phyloP scores from a whole-genome alignment of 768 basidiomycete genomes.

The Trametes gibbosa region DNA sequence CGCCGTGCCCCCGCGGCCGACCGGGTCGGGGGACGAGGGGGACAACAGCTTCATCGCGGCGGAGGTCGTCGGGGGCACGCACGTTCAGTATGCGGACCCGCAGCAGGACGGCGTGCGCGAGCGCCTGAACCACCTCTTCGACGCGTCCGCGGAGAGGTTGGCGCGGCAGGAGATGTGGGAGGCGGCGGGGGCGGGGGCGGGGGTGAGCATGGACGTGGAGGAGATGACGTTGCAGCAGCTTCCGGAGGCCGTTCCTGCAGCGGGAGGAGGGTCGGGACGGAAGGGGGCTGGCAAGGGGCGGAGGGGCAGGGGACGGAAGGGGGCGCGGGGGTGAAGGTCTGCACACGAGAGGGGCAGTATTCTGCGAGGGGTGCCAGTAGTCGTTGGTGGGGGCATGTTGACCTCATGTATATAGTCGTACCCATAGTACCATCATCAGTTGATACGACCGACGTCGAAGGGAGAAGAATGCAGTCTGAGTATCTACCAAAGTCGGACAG shows the following conservation, averaged over 20 bases:
- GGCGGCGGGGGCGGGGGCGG: not conserved
- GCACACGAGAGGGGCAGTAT: no score
- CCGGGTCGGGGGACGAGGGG: conserved; percentile 21
- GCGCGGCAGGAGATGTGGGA: conserved; percentile 9
- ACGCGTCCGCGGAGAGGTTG: conserved; percentile 20
- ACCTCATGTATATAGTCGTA: no score
- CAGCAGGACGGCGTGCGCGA: conserved; percentile 56
- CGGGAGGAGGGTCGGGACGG: not conserved
- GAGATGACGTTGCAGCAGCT: conserved; percentile 17
- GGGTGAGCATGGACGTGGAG: conserved; percentile 1
- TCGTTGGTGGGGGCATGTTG: no score
- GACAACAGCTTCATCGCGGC: conserved; percentile 21
- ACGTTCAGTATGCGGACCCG: conserved; percentile 69
- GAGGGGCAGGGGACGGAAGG: conserved; percentile 6
- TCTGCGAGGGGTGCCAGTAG: no score
- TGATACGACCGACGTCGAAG: no score
- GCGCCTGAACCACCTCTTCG: conserved; percentile 55
- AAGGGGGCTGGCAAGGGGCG: conserved; percentile 6
- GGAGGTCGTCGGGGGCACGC: conserved; percentile 20
- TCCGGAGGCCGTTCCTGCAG: not conserved
- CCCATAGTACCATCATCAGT: no score
- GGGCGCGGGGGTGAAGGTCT: not conserved
- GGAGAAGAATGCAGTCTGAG: no score
- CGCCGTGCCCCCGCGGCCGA: not conserved
- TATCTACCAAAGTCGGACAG: no score